Percentiles rank a stretch among this genome's conserved stretches.
phyloP scores from a whole-genome alignment of 345 rosid genomes.

The Excoecaria cochinchinensis region DNA sequence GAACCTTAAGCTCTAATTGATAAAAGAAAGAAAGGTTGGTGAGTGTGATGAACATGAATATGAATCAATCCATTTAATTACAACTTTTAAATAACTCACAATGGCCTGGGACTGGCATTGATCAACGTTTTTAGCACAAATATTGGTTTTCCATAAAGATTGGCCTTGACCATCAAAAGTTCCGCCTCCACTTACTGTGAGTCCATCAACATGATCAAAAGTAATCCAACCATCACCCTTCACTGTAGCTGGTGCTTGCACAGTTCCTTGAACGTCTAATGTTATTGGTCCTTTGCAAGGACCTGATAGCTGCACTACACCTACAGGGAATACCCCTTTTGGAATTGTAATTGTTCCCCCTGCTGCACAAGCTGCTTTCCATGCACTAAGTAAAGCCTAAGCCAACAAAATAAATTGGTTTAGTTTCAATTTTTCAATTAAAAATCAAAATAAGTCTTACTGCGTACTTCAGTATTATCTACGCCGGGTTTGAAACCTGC shows the following conservation, averaged over 20 bases:
- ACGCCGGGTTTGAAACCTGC: too few species aligned
- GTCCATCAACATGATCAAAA: constrained; percentile 4
- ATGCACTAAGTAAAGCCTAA: constrained; percentile 27
- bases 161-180: constrained; percentile 50
- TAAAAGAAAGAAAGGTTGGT: background rate
- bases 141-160: too few species aligned
- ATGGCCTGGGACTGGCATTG: constrained; percentile 28
- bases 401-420: too few species aligned
- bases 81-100: constrained; percentile 11
- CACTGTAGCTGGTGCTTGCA: constrained; percentile 20
- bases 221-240: constrained; percentile 12
- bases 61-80: background rate
- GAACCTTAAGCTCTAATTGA: constrained; percentile 19
- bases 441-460: too few species aligned
- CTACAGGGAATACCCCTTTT: constrained; percentile 10
- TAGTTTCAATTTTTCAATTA: too few species aligned
- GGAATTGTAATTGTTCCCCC: constrained; percentile 22
- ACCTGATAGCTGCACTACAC: constrained; percentile 12
- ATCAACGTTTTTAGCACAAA: background rate
- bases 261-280: constrained; percentile 24
- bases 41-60: background rate
- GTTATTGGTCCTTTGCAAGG: constrained; percentile 39
- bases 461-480: too few species aligned
- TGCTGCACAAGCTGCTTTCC: constrained; percentile 25
- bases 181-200: constrained; percentile 35